Percentiles rank a stretch among this genome's conserved stretches.
Conservation (phyloP, 2,329 filamentous ascomycete genomes). For the Monosporascus sp. region DNA sequence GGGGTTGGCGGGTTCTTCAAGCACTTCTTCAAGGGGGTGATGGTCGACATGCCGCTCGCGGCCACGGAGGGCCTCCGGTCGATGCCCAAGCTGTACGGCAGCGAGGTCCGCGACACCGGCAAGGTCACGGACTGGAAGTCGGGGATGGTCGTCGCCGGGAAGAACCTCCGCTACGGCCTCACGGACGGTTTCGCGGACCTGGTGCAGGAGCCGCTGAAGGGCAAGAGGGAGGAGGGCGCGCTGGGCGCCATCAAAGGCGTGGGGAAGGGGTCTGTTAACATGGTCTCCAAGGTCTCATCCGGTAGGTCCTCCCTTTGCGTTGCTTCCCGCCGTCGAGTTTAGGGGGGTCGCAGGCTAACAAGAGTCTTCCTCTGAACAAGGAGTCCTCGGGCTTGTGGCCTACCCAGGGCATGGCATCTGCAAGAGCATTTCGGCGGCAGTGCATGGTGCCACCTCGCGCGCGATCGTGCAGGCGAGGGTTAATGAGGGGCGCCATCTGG, state of each 20-base stretch:
- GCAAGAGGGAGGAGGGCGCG: slow-evolving; percentile 33
- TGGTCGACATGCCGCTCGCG: slow-evolving; percentile 42
- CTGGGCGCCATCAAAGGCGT: slow-evolving; percentile 36
- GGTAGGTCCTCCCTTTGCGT: slow-evolving; percentile 2
- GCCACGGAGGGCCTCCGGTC: slow-evolving; percentile 47
- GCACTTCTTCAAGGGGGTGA: slow-evolving; percentile 8
- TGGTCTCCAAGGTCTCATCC: slow-evolving; percentile 9
- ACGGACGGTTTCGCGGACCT: slow-evolving; percentile 40
- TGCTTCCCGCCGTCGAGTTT: neutral
- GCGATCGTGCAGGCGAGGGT: neutral
- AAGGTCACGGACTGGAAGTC: slow-evolving; percentile 39
- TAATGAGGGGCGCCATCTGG: neutral
- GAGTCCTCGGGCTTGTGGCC: slow-evolving; percentile 9
- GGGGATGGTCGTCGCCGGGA: slow-evolving; percentile 37
- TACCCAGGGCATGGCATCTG: slow-evolving; percentile 12
- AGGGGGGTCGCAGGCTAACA: neutral
- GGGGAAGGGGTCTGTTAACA: slow-evolving; percentile 33
- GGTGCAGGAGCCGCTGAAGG: slow-evolving; percentile 35
- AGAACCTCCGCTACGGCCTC: slow-evolving; percentile 38
- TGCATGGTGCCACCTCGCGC: slow-evolving; percentile 1
- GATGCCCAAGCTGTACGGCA: slow-evolving; percentile 43
- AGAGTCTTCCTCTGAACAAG: neutral
- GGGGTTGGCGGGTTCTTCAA: slow-evolving; percentile 6
- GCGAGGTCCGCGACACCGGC: slow-evolving; percentile 32
- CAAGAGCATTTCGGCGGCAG: slow-evolving; percentile 8